Percentiles rank a stretch among this genome's conserved stretches.
These are phyloP conservation scores for Berberis vulgaris DNA, from an alignment of 164 flowering plant genomes.

Conservation along the genomic window DNA sequence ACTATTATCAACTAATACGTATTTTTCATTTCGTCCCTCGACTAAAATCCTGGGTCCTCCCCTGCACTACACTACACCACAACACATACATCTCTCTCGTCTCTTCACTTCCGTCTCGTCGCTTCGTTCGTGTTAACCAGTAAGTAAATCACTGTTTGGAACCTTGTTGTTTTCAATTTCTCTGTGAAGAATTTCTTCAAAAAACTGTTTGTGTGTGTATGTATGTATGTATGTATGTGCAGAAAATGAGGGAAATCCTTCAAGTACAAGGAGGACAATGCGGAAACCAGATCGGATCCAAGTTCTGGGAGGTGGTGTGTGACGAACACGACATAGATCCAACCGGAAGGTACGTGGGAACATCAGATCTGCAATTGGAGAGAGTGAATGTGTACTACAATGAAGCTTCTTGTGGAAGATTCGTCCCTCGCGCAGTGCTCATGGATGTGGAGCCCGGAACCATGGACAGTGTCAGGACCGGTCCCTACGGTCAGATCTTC, in stretches of 20 bases:
- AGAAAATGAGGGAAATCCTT: conserved; percentile 31
- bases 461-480: conserved; percentile 31
- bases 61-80: too few relatives aligned
- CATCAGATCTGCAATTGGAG: conserved; percentile 28
- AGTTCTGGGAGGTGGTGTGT: conserved; percentile 36
- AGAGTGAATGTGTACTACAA: conserved; percentile 31
- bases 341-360: conserved; percentile 23
- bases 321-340: conserved; percentile 33
- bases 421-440: conserved; percentile 31
- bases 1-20: too few relatives aligned
- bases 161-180: not conserved
- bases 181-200: not conserved
- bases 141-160: not conserved
- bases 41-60: too few relatives aligned
- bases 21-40: too few relatives aligned
- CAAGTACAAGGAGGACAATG: conserved; percentile 34
- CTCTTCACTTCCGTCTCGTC: too few relatives aligned
- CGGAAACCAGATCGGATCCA: conserved; percentile 35
- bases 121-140: not conserved
- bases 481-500: conserved; percentile 36
- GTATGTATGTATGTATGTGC: not conserved
- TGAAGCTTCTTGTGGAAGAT: conserved; percentile 30
- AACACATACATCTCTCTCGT: too few relatives aligned
- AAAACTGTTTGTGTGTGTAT: not conserved
- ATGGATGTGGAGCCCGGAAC: conserved; percentile 37